Evolutionary conservation across 2,329 filamentous ascomycete genomes (phyloP).

Genomic region (Penicillium concentricum): DNA sequence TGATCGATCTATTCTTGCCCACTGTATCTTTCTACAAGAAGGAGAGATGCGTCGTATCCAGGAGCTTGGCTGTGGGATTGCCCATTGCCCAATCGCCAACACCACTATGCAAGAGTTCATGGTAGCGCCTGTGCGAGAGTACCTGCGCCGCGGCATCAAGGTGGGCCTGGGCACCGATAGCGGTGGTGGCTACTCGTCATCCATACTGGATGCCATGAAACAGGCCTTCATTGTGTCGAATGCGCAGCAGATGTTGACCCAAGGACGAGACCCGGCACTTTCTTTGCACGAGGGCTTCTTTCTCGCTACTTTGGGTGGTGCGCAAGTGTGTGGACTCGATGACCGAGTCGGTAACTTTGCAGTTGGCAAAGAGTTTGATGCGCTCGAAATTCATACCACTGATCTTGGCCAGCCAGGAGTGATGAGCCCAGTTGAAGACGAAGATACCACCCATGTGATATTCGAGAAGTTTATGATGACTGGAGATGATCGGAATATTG

Average conservation of each 20-base stretch:
- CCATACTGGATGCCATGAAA: constrained; percentile 48
- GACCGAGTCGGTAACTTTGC: constrained; percentile 57
- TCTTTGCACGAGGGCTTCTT: constrained; percentile 57
- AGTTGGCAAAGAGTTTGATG: constrained; percentile 63
- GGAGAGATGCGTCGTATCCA: constrained; percentile 54
- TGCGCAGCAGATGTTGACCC: constrained; percentile 33
- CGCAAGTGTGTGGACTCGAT: constrained; percentile 56
- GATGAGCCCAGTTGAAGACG: constrained; percentile 55
- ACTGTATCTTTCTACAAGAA: constrained; percentile 63
- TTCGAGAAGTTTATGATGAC: constrained; percentile 68
- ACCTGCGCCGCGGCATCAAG: constrained; percentile 58
- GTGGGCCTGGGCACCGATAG: constrained; percentile 67
- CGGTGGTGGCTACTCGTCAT: constrained; percentile 61
- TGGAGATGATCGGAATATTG: constrained; percentile 63
- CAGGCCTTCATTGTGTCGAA: constrained; percentile 56
- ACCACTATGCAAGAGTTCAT: constrained; percentile 60
- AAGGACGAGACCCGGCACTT: constrained; percentile 46
- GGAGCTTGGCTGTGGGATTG: constrained; percentile 56
- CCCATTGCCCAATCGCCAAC: constrained; percentile 65
- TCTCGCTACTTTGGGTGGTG: constrained; percentile 62
- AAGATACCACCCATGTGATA: constrained; percentile 47
- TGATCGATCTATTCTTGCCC: constrained; percentile 60
- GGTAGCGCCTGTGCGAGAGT: constrained; percentile 59
- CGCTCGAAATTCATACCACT: constrained; percentile 49
- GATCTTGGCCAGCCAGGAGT: constrained; percentile 37